Evolutionary conservation across 306 rosid genomes (phyloP).

Genomic region (Vicia villosa): DNA sequence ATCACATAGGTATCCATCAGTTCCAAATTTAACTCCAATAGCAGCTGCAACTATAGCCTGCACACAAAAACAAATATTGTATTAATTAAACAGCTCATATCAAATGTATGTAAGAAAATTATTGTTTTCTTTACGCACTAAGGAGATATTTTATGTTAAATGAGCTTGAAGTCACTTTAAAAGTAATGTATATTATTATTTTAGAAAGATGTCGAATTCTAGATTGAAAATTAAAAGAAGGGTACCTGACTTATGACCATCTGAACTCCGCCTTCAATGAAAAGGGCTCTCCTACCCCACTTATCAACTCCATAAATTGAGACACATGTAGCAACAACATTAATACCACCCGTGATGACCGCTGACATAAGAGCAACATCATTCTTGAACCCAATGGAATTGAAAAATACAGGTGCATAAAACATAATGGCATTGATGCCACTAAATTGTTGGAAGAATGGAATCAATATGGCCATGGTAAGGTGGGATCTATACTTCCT

Average conservation of each 20-base stretch:
- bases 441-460: constrained; percentile 82
- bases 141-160: no score
- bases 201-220: no score
- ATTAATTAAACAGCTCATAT: no score
- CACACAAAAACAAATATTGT: background rate
- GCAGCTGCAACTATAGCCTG: constrained; percentile 61
- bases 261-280: constrained; percentile 79
- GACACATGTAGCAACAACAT: constrained; percentile 63
- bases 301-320: constrained; percentile 85
- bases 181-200: no score
- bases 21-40: constrained; percentile 79
- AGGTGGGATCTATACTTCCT: constrained; percentile 83
- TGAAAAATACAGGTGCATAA: constrained; percentile 78
- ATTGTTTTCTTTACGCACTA: no score
- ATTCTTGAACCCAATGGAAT: constrained; percentile 69
- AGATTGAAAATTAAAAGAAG: no score
- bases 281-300: constrained; percentile 86
- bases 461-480: constrained; percentile 63
- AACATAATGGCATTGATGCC: constrained; percentile 94
- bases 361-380: constrained; percentile 83
- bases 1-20: constrained; percentile 55
- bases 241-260: constrained; percentile 86
- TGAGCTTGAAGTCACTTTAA: no score
- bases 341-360: constrained; percentile 77
- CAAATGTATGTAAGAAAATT: no score